phyloP scores from a whole-genome alignment of 2,329 filamentous ascomycete genomes.

The Geosmithia putterillii region DNA sequence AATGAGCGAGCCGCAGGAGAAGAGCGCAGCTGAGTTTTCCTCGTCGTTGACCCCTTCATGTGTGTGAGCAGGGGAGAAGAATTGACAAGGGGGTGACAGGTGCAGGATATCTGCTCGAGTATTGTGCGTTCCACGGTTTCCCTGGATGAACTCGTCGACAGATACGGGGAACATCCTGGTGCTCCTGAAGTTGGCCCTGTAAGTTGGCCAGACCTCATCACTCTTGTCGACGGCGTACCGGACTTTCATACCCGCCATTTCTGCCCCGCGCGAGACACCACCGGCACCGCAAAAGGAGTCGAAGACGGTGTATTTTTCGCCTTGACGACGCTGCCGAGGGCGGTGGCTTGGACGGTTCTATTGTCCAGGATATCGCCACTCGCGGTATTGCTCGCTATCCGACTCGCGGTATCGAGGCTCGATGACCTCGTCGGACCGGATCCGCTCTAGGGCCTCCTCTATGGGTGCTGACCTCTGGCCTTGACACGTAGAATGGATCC shows the following conservation, averaged over 20 bases:
- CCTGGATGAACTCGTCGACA: constrained; percentile 34
- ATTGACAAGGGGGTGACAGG: constrained; percentile 66
- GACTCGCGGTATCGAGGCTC: constrained; percentile 13
- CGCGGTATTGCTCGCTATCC: constrained; percentile 18
- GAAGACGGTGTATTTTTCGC: constrained; percentile 50
- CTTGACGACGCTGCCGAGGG: constrained; percentile 2
- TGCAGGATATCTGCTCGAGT: constrained; percentile 56
- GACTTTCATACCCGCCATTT: constrained; percentile 41
- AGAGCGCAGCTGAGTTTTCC: constrained; percentile 49
- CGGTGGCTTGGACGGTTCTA: not conserved
- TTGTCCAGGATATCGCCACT: constrained; percentile 18
- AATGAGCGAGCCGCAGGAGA: constrained; percentile 42
- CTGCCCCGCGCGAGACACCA: constrained; percentile 55
- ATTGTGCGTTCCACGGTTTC: constrained; percentile 4
- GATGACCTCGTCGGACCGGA: constrained; percentile 16
- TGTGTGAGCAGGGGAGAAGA: constrained; percentile 63
- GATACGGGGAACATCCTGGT: constrained; percentile 33
- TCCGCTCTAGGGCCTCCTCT: constrained; percentile 23
- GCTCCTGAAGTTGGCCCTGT: constrained; percentile 43
- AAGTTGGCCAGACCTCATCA: constrained; percentile 41
- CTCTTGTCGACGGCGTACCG: constrained; percentile 54
- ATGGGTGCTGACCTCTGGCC: constrained; percentile 10
- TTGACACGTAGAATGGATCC: constrained; percentile 11
- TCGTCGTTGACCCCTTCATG: constrained; percentile 56
- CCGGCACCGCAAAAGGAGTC: constrained; percentile 67